Evolutionary conservation across 225 moss, liverwort and hornwort genomes (phyloP), one percentile per base, ranked within the genome.

Genomic region (Ulota crispa): DNA sequence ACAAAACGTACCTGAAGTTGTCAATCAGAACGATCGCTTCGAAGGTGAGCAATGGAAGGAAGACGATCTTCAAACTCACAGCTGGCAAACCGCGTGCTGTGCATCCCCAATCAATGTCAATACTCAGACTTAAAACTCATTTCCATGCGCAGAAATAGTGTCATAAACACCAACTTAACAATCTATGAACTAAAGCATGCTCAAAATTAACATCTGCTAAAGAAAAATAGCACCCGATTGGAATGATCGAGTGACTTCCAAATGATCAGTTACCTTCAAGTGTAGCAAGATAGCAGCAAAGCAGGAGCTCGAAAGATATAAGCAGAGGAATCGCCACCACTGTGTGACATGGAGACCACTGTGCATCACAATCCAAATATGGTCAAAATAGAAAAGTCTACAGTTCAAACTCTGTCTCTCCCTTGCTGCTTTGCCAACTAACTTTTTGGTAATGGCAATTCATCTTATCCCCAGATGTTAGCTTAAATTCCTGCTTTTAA

Each of bases 281-380:
- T 55, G 93, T 89, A 69, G 89, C 89, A 79, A 99, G 94, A 74
- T 92, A 99, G 84, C 91, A 95, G 87, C 98, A 99, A 69, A 99
- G 98, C 61, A 99, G 90, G 64, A 95, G 82, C 88, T 99, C 98
- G 72, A 99, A 99, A 47, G 98, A 81, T 84, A 99, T 90, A 78
- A 99, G 77, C 75, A 99, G 83, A 75, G 98, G 98, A 85, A 99
- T 77, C 42, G 95, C 95, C 47, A 99, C 95, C 83, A 99, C 98
- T 53, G 98, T 85, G 68, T 99, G 98, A 82, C 95, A 99, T 63
- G 98, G 98, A 81, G 98, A 94, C 98, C 98, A 99, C 95, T 99
- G 91, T 78, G 84, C 89, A 88, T 56, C 60, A 87, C 27, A 76
- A 83, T 76, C 80, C 77, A 55, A 73, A 47, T 12, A 76, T 56